Percentiles rank a stretch among this genome's conserved stretches.
Conservation (phyloP, 1,139 yeast genomes). For the Geotrichum macrosporum region DNA sequence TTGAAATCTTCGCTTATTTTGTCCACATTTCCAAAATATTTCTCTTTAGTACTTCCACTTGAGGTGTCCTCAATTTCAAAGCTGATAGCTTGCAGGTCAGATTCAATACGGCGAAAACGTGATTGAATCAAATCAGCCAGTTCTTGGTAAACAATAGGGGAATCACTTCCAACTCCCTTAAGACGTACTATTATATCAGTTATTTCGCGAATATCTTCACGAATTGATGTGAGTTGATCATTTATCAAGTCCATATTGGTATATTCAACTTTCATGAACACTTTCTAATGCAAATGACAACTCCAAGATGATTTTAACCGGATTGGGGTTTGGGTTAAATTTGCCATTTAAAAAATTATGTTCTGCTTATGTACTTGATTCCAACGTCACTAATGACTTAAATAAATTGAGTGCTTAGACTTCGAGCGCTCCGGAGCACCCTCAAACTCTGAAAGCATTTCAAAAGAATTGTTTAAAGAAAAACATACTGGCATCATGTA, state of each 20-base stretch:
- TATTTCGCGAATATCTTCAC: conserved; percentile 25
- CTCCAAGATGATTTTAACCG: too few relatives aligned
- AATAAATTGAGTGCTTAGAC: too few relatives aligned
- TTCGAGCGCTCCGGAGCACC: too few relatives aligned
- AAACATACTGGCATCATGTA: too few relatives aligned
- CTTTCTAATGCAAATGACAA: too few relatives aligned
- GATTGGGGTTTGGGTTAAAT: too few relatives aligned
- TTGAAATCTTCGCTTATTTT: conserved; percentile 30
- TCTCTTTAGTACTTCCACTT: conserved; percentile 17
- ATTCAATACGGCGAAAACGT: conserved; percentile 31
- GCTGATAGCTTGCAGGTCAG: conserved; percentile 27
- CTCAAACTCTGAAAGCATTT: too few relatives aligned
- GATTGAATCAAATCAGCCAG: conserved; percentile 33
- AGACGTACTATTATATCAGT: conserved; percentile 29
- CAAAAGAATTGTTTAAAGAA: too few relatives aligned
- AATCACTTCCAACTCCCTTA: conserved; percentile 22
- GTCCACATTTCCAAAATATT: conserved; percentile 27
- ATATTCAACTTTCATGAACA: background rate
- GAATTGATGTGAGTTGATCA: conserved; percentile 21
- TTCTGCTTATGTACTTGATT: too few relatives aligned
- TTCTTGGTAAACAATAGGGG: conserved; percentile 29
- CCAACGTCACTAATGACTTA: too few relatives aligned
- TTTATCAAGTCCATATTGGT: conserved; percentile 15
- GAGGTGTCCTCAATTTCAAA: conserved; percentile 24
- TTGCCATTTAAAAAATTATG: too few relatives aligned